phyloP scores from a whole-genome alignment of 108 stramenopile species.

The Schizochytrium sp. region DNA sequence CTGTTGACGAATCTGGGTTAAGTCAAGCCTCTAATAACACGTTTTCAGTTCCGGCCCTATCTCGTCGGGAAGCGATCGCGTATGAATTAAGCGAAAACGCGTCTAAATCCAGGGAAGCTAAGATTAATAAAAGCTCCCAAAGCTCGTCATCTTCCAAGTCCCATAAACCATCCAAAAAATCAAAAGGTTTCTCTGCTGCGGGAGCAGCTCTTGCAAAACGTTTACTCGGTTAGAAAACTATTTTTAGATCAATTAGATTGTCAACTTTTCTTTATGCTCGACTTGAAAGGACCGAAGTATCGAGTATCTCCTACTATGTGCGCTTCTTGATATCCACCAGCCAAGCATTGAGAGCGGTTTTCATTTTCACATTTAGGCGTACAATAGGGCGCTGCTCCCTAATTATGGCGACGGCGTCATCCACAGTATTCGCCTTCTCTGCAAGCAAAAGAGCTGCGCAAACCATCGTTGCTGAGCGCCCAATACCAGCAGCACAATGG shows the following conservation, averaged over 20 bases:
- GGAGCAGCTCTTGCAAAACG: too few relatives aligned
- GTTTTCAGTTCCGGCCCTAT: neutral
- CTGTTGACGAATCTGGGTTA: too few relatives aligned
- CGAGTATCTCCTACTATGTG: too few relatives aligned
- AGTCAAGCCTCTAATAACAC: neutral
- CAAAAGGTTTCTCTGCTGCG: too few relatives aligned
- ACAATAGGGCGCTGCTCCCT: constrained; percentile 19
- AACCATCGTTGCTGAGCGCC: constrained; percentile 12
- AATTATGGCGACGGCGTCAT: constrained; percentile 31
- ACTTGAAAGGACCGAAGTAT: too few relatives aligned
- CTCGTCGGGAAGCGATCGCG: neutral
- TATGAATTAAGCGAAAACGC: neutral
- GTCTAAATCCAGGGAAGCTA: too few relatives aligned
- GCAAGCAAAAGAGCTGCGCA: constrained; percentile 52
- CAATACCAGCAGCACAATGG: constrained; percentile 52
- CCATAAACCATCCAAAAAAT: too few relatives aligned
- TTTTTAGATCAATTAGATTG: too few relatives aligned
- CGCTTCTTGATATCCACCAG: neutral
- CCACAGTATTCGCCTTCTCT: neutral
- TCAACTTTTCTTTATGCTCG: too few relatives aligned
- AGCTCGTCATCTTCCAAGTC: too few relatives aligned
- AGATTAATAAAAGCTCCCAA: too few relatives aligned
- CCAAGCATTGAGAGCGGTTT: constrained; percentile 32
- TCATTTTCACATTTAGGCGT: constrained; percentile 29
- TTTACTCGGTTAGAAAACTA: too few relatives aligned